Conservation (phyloP, 1,284 basidiomycete species). For the Takashimella tepidaria region DNA sequence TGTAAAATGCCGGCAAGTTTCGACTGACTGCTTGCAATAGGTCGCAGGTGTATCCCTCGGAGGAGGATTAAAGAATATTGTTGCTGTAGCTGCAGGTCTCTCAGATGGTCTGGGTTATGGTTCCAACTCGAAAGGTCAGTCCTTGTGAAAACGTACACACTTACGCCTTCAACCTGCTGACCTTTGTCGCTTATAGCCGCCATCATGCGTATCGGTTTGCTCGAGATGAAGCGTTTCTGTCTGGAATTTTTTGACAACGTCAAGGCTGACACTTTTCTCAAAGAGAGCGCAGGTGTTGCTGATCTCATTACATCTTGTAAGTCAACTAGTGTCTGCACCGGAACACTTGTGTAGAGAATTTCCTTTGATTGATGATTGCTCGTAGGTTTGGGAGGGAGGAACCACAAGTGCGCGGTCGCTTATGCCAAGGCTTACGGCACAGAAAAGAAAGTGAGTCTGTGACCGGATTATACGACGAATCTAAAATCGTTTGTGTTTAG, state of each 20-base stretch:
- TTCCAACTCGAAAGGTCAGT: constrained; percentile 54
- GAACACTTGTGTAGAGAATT: no score
- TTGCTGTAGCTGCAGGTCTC: constrained; percentile 56
- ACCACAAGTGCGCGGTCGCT: constrained; percentile 51
- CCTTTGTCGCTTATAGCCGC: constrained; percentile 43
- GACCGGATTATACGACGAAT: not conserved
- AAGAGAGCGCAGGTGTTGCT: constrained; percentile 54
- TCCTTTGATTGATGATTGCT: not conserved
- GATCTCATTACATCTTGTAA: constrained; percentile 57
- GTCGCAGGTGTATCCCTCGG: constrained; percentile 55
- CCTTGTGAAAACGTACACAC: not conserved
- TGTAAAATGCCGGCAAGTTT: not conserved
- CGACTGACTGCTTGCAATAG: constrained; percentile 13
- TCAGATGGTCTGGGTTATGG: constrained; percentile 55
- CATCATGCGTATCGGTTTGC: constrained; percentile 55
- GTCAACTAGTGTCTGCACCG: constrained; percentile 7
- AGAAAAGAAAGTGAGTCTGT: constrained; percentile 44
- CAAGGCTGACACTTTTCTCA: constrained; percentile 53
- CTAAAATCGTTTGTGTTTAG: not conserved
- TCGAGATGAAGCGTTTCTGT: constrained; percentile 52
- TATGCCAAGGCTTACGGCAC: constrained; percentile 50
- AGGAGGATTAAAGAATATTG: constrained; percentile 57
- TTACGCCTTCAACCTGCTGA: no score
- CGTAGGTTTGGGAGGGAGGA: constrained; percentile 54
- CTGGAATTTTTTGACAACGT: constrained; percentile 55